These are phyloP conservation scores for Marasmius tenuissimus DNA, from an alignment of 1,284 basidiomycete genomes.

Conservation along the genomic window DNA sequence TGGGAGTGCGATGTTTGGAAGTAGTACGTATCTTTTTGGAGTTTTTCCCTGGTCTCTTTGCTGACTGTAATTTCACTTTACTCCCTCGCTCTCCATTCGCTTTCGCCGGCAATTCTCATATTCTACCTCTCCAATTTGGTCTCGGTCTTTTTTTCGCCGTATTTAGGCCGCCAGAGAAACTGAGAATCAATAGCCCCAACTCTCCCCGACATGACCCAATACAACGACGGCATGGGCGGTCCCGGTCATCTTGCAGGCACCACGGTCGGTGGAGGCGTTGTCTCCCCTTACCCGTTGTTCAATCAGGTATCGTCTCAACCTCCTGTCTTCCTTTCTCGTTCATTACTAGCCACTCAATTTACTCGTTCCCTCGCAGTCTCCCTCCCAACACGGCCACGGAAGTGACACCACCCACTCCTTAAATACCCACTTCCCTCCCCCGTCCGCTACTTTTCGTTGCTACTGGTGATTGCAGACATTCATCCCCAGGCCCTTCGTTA, in stretches of 20 bases:
- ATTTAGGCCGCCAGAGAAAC: neutral
- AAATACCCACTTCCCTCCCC: neutral
- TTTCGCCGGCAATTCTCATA: too few species aligned
- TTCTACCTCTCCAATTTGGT: too few species aligned
- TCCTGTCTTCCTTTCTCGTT: too few species aligned
- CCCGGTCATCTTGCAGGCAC: too few species aligned
- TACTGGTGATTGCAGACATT: neutral
- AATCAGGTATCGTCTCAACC: too few species aligned
- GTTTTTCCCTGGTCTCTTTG: neutral
- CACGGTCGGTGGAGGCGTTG: too few species aligned
- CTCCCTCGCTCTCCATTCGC: neutral
- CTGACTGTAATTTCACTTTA: neutral
- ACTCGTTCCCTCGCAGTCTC: neutral
- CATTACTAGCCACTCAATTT: too few species aligned
- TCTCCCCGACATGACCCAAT: slow-evolving; percentile 16
- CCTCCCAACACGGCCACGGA: neutral
- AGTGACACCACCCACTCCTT: neutral
- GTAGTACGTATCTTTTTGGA: neutral
- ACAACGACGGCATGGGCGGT: slow-evolving; percentile 42
- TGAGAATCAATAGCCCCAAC: neutral
- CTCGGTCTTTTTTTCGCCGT: too few species aligned
- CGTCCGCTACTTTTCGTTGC: neutral
- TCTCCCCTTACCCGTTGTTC: too few species aligned
- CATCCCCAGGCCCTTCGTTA: neutral
- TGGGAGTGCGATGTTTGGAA: neutral